Base-by-base conservation (phyloP, 805 yeast species). In the Kluyveromyces nonfermentans region DNA sequence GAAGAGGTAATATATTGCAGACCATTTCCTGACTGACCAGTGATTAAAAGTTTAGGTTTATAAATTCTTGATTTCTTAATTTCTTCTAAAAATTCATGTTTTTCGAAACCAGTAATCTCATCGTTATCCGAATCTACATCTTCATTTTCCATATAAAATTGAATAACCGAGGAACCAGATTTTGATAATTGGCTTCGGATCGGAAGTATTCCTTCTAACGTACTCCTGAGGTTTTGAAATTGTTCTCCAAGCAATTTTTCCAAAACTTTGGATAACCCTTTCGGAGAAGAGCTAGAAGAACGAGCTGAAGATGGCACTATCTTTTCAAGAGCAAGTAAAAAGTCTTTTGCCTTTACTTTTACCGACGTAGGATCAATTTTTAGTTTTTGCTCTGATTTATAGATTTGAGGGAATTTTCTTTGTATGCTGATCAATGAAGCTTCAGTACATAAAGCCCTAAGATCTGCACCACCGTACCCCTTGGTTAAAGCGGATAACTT, bases 381-480 rank as follows among this genome's bases (percentile, higher is more conserved):
- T 35, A 90, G 70, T 57, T 88, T 90, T 39, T 83, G 84, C 42
- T 74, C 71, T 8, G 89, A 74, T 49, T 73, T 67, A 63, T 93
- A 93, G 37, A 93, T 90, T 63, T 93, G 97, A 0, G 99, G 99
- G 53, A 82, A 90, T 37, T 82, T 77, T 50, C 97, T 70, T 64
- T 90, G 97, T 34, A 93, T 90, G 55, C 96, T 82, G 55, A 83
- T 81, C 49, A 93, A 70, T 0, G 97, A 97, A 25, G 97, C 89
- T 60, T 93, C 98, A 0, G 97, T 90, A 61, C 97, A 88, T 25
- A 93, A 68, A 0, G 97, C 96, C 44, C 96, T 70, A 49, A 93
- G 68, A 62, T 93, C 98, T 2, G 98, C 97, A 68, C 98, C 98
- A 38, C 98, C 98, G 57, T 85, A 93, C 0, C 98, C 98, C 60